Base-by-base conservation (phyloP, 768 basidiomycete species). In the Lactifluus volemus region DNA sequence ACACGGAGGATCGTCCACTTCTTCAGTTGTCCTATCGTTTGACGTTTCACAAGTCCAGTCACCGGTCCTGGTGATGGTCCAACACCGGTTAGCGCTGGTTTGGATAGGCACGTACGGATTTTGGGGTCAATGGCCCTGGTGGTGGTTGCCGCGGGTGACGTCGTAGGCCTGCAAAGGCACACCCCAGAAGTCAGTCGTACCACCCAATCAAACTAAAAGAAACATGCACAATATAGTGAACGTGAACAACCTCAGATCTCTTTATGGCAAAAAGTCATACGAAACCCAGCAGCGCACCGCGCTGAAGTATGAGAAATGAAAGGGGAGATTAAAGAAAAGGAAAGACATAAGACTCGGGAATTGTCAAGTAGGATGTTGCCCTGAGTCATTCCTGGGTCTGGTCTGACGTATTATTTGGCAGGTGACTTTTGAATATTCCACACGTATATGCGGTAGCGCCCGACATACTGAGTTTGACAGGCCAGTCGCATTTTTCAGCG, bases 1-100 rank as follows among this genome's bases (percentile, higher is more conserved):
- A 94, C 70, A 89, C 84, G n/a, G 92, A 93, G 57, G 90, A 92
- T 67, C 80, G 88, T 32, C 91, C 92, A 1, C 79, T 81, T 5
- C 89, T 89, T 2, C 69, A 75, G 34, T 82, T 86, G 1, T 81
- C 83, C 0, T 89, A 81, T 75, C 82, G 89, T 44, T 75, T 86
- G 0, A 79, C 81, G 10, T 89, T 90, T 75, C 81, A 81, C 42
- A 72, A 72, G 71, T 65, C 68, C 65, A 57, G 69, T 68, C 58
- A 59, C 64, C 5, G 66, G 61, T 10, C 66, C 71, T 8, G 63
- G 70, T 11, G 72, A 70, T 59, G 29, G 67, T 55, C n/a, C 67
- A 68, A 34, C 63, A 68, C 17, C 39, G 65, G 15, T 19, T 11
- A 71, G 70, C 42, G 49, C 65, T 11, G 69, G 65, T 4, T 72